These are phyloP conservation scores for Schoenoplectus tabernaemontani DNA, from an alignment of 202 grass and related monocot genomes.

Conservation along the genomic window DNA sequence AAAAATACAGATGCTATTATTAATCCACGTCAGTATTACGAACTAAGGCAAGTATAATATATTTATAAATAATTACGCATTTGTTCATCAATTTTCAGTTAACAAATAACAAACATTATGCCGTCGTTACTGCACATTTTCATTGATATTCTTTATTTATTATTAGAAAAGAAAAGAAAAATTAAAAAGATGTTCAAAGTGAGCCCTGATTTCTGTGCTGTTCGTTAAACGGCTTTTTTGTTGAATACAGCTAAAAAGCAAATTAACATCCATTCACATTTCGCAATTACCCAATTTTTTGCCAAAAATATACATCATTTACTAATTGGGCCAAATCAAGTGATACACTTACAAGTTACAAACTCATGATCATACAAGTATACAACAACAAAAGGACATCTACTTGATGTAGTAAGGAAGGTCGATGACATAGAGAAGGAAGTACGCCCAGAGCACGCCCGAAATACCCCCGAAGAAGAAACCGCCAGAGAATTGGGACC, in stretches of 20 bases:
- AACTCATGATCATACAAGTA: not conserved
- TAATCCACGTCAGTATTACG: too few relatives aligned
- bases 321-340: conserved; percentile 10
- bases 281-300: conserved; percentile 12
- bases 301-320: conserved; percentile 22
- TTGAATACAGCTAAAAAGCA: not conserved
- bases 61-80: too few relatives aligned
- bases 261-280: conserved; percentile 2
- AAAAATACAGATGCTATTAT: too few relatives aligned
- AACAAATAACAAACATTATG: too few relatives aligned
- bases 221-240: not conserved
- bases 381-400: conserved; percentile 5
- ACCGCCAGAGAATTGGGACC: conserved; percentile 72
- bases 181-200: not conserved
- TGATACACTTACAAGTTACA: conserved; percentile 10
- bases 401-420: conserved; percentile 99
- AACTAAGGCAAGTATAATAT: too few relatives aligned
- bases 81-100: too few relatives aligned
- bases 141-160: not conserved
- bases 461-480: conserved; percentile 96
- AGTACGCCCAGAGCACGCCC: conserved; percentile 79
- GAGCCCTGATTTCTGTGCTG: not conserved
- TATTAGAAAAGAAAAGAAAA: not conserved
- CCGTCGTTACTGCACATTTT: not conserved
- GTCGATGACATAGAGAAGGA: conserved; percentile 93